Evolutionary conservation across 768 basidiomycete genomes (phyloP), one percentile per base, ranked within the genome.

Genomic region (Guyanaporus albipodus): DNA sequence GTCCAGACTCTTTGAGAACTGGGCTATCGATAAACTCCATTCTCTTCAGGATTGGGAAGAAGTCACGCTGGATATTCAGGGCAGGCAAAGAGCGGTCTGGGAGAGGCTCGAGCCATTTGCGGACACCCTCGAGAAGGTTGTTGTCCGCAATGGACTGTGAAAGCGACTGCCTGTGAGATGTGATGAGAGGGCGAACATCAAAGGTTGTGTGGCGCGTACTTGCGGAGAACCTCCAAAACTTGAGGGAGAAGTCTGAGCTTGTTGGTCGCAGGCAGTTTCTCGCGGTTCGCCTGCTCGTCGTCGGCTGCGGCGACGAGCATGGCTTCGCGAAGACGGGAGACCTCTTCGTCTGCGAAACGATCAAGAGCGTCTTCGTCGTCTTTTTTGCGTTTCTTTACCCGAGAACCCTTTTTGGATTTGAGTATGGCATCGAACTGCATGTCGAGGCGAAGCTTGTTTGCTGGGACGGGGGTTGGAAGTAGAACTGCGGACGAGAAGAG

Each of bases 81-180:
- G 93, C 91, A 1, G 96, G 96, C 4, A 99, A 77, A 1, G 93
- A 94, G 44, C 80, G 81, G 69, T 96, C 91, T 0, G 87, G 87
- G 14, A 98, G 82, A 0, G 96, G 96, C 58, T 98, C 96, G 3
- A 99, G 81, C 91, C 91, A 99, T 29, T 81, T 73, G 32, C 80
- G 76, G 41, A 97, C 91, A 6, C 87, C 92, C 54, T 91, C 88
- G 23, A 99, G 75, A 33, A 98, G 80, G 53, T 94, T 92, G 65
- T 93, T 93, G 69, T 99, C 96, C 42, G 92, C 82, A 60, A 98
- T 95, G 6, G 92, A 89, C 58, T 95, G 91, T 10, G 86, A 82
- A 14, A 95, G 79, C 1, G 91, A 83, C 15, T 82, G 78, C 67
- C 92, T 95, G n/a, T n/a, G 21, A 15, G 26, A 21, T 8, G 9